phyloP scores from a whole-genome alignment of 257 asterid genomes.

The Nicotiana paniculata region DNA sequence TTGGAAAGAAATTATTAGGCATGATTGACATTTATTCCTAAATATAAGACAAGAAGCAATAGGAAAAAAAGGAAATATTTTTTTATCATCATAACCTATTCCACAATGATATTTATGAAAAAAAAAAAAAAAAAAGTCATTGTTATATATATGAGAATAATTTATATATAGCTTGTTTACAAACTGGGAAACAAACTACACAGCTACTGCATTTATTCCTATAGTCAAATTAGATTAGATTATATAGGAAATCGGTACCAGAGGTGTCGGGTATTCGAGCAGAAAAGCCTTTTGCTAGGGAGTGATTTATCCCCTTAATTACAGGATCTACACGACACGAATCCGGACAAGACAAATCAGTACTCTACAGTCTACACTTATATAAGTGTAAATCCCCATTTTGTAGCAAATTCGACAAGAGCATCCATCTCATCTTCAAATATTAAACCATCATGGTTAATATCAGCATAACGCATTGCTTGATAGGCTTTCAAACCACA shows the following conservation, averaged over 20 bases:
- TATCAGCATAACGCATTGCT: neutral
- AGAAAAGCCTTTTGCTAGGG: neutral
- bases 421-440: slow-evolving; percentile 1
- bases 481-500: slow-evolving; percentile 17
- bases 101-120: too few relatives aligned
- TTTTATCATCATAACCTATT: too few relatives aligned
- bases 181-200: neutral
- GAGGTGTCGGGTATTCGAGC: neutral
- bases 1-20: too few relatives aligned
- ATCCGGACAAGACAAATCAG: neutral
- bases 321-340: neutral
- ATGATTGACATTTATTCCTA: too few relatives aligned
- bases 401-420: neutral
- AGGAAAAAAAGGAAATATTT: too few relatives aligned
- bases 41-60: too few relatives aligned
- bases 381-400: neutral
- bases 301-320: neutral
- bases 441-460: slow-evolving; percentile 10
- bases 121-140: too few relatives aligned
- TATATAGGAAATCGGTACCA: neutral
- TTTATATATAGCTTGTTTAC: too few relatives aligned
- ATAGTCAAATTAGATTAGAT: neutral
- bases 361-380: neutral
- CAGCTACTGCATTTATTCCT: neutral
- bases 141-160: too few relatives aligned